Base-by-base conservation (phyloP, 1,284 basidiomycete genomes). In the Malassezia slooffiae region DNA sequence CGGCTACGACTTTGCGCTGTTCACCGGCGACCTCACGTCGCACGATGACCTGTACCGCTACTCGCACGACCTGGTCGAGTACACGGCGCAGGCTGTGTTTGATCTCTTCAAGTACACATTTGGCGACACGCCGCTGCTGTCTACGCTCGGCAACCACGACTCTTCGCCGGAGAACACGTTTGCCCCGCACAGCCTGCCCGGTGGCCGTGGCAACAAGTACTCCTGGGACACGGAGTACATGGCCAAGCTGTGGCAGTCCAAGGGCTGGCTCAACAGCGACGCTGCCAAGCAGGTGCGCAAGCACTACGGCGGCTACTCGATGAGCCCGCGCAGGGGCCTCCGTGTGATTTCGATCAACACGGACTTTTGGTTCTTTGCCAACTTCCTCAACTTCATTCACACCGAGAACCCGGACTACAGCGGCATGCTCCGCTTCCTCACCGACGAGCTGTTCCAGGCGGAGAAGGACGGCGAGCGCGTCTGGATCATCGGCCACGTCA, bases 401-500 rank as follows among this genome's bases (percentile, higher is more conserved):
- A 75, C 82, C 58, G 79, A 78, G 16, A 70, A 78, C 28, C 76
- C 80, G 2, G 84, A 86, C 64, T 73, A 74, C 28, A 82, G 79
- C 27, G 82, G 83, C 9, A 82, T 81, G 76, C 72, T 86, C 53
- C 75, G 81, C 19, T 85, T 83, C 72, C 60, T 86, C 42, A 85
- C 83, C 2, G 80, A 84, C 54, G 82, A 86, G 67, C 72, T 85
- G n/a, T 81, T 84, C 29, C 44, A 24, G 9, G 62, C 62, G n/a
- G 61, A 67, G 35, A 27, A 49, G 29, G 35, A 38, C 9, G 42
- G 51, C 3, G 62, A 67, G 42, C 38, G 54, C 3, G 83, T 79
- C 0, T 86, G 81, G 80, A 82, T 86, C 47, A 71, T 85, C 1
- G 83, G 83, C 1, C 83, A 85, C 63, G 83, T 85, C 21, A 65